These are phyloP conservation scores for Citrus cavaleriei DNA, from an alignment of 345 rosid genomes.

Conservation along the genomic window DNA sequence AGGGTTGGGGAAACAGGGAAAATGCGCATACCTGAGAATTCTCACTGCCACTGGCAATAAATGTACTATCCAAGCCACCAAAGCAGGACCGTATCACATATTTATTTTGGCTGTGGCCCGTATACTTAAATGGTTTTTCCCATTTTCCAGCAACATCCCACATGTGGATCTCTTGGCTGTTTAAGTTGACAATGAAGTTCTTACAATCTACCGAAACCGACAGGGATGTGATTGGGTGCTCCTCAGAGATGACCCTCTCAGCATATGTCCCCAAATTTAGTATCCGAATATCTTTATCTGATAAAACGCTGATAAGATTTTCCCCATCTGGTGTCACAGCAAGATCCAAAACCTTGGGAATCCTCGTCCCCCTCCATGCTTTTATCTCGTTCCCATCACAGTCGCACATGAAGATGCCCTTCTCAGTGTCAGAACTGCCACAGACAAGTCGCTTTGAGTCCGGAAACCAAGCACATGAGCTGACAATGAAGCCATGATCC, in stretches of 20 bases:
- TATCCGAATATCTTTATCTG: slow-evolving; percentile 61
- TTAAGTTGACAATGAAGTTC: slow-evolving; percentile 74
- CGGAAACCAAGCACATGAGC: slow-evolving; percentile 98
- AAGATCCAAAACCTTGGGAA: slow-evolving; percentile 82
- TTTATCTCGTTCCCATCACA: slow-evolving; percentile 77
- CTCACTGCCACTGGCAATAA: slow-evolving; percentile 92
- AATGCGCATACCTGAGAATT: slow-evolving; percentile 54
- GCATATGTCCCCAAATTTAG: slow-evolving; percentile 57
- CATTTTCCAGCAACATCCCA: slow-evolving; percentile 82
- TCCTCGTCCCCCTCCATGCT: slow-evolving; percentile 76
- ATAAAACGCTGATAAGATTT: slow-evolving; percentile 55
- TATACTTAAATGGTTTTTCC: slow-evolving; percentile 51
- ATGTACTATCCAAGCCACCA: slow-evolving; percentile 72
- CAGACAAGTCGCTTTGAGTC: slow-evolving; percentile 82
- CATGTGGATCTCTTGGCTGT: slow-evolving; percentile 84
- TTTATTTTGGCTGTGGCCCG: slow-evolving; percentile 72
- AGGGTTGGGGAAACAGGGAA: neutral
- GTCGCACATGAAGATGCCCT: slow-evolving; percentile 87
- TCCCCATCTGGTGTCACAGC: slow-evolving; percentile 82
- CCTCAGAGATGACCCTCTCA: slow-evolving; percentile 63
- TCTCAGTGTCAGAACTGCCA: slow-evolving; percentile 83
- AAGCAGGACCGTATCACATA: slow-evolving; percentile 88
- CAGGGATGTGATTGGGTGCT: slow-evolving; percentile 61
- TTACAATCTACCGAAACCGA: slow-evolving; percentile 63
- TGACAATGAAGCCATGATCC: slow-evolving; percentile 67